phyloP scores from a whole-genome alignment of 1,139 yeast species.

The Sugiyamaella japonica region DNA sequence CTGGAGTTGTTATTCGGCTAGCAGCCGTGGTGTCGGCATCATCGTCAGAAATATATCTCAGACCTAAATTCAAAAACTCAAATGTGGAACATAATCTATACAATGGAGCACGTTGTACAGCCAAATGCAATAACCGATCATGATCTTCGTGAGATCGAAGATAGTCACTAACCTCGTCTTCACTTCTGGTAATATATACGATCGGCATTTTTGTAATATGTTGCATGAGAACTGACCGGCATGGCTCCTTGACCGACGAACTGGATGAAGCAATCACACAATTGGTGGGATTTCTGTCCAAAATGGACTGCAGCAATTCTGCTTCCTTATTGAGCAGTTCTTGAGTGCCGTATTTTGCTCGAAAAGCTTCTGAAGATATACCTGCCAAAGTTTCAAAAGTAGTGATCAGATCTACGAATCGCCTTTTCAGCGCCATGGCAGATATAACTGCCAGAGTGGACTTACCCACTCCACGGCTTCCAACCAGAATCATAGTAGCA shows the following conservation, averaged over 20 bases:
- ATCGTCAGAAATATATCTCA: constrained; percentile 5
- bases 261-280: constrained; percentile 25
- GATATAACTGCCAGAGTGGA: constrained; percentile 27
- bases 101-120: constrained; percentile 17
- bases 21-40: constrained; percentile 1
- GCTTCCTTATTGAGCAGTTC: constrained; percentile 19
- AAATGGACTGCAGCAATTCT: constrained; percentile 19
- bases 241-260: constrained; percentile 20
- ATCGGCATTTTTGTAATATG: constrained; percentile 22
- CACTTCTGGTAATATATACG: constrained; percentile 25
- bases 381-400: constrained; percentile 23
- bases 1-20: constrained; percentile 8
- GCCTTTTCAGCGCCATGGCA: constrained; percentile 25
- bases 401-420: constrained; percentile 24
- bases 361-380: constrained; percentile 19
- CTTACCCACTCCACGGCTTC: constrained; percentile 26
- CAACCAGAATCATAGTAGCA: constrained; percentile 25
- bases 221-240: constrained; percentile 14
- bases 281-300: constrained; percentile 21
- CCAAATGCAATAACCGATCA: constrained; percentile 19
- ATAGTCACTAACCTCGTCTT: constrained; percentile 23
- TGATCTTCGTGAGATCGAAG: constrained; percentile 21
- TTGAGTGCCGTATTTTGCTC: constrained; percentile 18
- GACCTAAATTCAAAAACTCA: constrained; percentile 28
- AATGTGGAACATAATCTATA: constrained; percentile 26